Conservation (phyloP, 441 rosid species). For the Jatropha podagrica region DNA sequence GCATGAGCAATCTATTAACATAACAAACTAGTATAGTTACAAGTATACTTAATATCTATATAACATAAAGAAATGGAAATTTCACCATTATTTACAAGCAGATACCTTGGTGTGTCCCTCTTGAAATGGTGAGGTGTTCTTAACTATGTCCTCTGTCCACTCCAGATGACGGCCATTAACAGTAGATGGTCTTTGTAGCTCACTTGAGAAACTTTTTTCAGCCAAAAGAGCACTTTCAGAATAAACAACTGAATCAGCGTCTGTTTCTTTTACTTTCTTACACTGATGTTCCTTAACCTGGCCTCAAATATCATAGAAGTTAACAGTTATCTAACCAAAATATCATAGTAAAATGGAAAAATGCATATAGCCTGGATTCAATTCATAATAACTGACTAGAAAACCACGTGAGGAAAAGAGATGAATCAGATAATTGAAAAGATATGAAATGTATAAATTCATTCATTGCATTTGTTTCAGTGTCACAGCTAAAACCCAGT, state of each 20-base stretch:
- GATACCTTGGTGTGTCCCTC: slow-evolving; percentile 43
- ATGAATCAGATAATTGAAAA: not conserved
- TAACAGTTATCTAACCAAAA: slow-evolving; percentile 8
- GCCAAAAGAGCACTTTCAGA: slow-evolving; percentile 64
- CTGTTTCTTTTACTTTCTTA: slow-evolving; percentile 52
- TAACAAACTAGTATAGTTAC: slow-evolving; percentile 26
- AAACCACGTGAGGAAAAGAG: not conserved
- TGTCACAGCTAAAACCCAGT: no score
- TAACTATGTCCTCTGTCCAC: slow-evolving; percentile 32
- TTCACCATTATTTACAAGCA: slow-evolving; percentile 10
- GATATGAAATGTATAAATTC: not conserved
- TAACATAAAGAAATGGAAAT: not conserved
- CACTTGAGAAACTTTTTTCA: slow-evolving; percentile 53
- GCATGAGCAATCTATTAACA: slow-evolving; percentile 44
- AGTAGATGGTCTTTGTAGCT: slow-evolving; percentile 25
- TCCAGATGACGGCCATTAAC: slow-evolving; percentile 42
- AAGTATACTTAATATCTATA: not conserved
- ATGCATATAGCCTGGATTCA: slow-evolving; percentile 5
- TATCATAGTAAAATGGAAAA: slow-evolving; percentile 17
- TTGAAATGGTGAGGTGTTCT: slow-evolving; percentile 26
- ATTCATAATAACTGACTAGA: not conserved
- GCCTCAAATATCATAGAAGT: slow-evolving; percentile 23
- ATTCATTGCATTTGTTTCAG: not conserved
- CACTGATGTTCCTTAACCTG: slow-evolving; percentile 54
- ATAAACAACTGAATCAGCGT: slow-evolving; percentile 35